Percentiles rank a stretch among this genome's conserved stretches.
Conservation (phyloP, 805 yeast species). For the Saccharomycopsis fermentans region DNA sequence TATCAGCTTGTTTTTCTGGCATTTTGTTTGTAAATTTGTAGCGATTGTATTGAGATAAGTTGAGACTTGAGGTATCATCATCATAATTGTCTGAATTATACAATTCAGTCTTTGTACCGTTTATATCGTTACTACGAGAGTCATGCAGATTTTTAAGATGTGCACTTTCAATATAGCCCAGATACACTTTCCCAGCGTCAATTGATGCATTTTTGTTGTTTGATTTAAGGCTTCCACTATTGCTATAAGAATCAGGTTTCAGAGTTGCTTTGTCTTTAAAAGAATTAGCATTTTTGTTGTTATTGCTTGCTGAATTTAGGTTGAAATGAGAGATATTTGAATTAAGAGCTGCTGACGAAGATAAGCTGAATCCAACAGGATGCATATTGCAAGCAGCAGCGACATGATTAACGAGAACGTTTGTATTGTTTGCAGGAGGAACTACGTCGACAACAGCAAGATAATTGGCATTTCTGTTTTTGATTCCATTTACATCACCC, state of each 20-base stretch:
- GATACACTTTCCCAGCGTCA: constrained; percentile 7
- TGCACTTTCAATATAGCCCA: constrained; percentile 12
- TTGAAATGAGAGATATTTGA: neutral
- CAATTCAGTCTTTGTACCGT: neutral
- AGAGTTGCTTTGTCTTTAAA: neutral
- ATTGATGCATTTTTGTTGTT: neutral
- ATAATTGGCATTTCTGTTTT: neutral
- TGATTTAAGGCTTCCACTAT: neutral
- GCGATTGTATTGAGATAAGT: neutral
- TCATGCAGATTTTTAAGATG: neutral
- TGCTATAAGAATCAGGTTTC: neutral
- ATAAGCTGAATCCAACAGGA: neutral
- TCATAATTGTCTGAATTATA: too few relatives aligned
- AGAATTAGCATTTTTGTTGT: neutral
- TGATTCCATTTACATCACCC: neutral
- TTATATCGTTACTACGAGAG: neutral
- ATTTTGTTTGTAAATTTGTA: neutral
- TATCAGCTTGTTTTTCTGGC: neutral
- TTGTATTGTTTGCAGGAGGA: neutral
- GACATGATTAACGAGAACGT: neutral
- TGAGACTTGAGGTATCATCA: neutral
- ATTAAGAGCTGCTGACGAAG: neutral
- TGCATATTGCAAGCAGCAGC: neutral
- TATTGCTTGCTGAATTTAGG: neutral
- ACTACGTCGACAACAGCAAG: neutral